phyloP scores from a whole-genome alignment of 306 rosid species.

The Delonix regia region DNA sequence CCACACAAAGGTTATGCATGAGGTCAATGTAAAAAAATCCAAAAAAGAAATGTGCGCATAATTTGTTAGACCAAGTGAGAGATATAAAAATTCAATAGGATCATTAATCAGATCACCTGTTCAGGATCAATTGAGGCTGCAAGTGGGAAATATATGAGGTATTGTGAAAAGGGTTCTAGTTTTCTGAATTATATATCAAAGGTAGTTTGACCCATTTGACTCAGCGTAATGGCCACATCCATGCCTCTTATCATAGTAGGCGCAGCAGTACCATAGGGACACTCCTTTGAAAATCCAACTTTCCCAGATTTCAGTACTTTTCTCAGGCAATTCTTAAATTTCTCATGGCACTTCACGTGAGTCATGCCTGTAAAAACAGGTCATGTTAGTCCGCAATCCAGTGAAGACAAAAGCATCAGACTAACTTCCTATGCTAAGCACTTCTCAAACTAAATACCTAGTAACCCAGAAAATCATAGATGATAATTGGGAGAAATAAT shows the following conservation, averaged over 20 bases:
- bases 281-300: constrained; percentile 69
- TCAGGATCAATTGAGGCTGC: constrained; percentile 1
- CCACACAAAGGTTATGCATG: background rate
- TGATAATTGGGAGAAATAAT: background rate
- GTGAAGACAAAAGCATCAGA: background rate
- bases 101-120: constrained; percentile 26
- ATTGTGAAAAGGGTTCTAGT: background rate
- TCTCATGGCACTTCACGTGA: constrained; percentile 69
- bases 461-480: background rate
- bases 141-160: background rate
- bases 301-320: constrained; percentile 71
- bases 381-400: constrained; percentile 8
- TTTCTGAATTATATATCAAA: background rate
- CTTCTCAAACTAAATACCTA: background rate
- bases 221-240: constrained; percentile 81
- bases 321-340: constrained; percentile 70
- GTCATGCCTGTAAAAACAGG: constrained; percentile 61
- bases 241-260: constrained; percentile 87
- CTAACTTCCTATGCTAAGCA: background rate
- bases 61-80: background rate
- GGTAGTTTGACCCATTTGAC: constrained; percentile 52
- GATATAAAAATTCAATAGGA: background rate
- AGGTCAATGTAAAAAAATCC: background rate
- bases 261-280: constrained; percentile 60
- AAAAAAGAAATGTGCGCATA: background rate